Conservation (phyloP, 1,284 basidiomycete genomes). For the Coniferiporia sulphurascens region DNA sequence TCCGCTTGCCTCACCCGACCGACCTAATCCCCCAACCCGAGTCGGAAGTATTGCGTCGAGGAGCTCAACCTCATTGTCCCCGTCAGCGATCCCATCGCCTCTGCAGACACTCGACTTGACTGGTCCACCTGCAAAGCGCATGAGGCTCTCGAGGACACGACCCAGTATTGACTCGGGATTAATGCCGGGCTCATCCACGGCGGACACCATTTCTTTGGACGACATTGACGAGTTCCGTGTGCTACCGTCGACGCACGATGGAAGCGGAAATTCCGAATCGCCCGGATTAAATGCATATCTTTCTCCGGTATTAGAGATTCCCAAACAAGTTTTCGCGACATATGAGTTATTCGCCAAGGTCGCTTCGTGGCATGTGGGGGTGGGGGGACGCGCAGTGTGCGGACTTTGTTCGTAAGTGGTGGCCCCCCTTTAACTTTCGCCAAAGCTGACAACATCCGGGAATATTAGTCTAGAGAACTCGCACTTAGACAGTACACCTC, state of each 20-base stretch:
- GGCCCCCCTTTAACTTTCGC: not conserved
- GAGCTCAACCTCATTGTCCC: conserved; percentile 7
- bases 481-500: not conserved
- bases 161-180: not conserved
- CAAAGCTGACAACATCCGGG: not conserved
- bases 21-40: conserved; percentile 2
- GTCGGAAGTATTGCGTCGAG: not conserved
- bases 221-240: not conserved
- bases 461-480: conserved; percentile 1
- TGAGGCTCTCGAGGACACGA: not conserved
- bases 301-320: not conserved
- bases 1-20: conserved; percentile 1
- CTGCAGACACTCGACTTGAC: not conserved
- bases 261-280: too few relatives aligned
- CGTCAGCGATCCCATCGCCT: not conserved
- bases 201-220: not conserved
- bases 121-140: conserved; percentile 7
- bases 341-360: conserved; percentile 4
- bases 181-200: not conserved
- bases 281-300: not conserved
- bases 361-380: conserved; percentile 2
- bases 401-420: conserved; percentile 12
- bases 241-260: not conserved
- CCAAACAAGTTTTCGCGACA: not conserved
- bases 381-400: not conserved